These are phyloP conservation scores for Fusarium verrucosum DNA, from an alignment of 2,329 filamentous ascomycete species.

Conservation along the genomic window DNA sequence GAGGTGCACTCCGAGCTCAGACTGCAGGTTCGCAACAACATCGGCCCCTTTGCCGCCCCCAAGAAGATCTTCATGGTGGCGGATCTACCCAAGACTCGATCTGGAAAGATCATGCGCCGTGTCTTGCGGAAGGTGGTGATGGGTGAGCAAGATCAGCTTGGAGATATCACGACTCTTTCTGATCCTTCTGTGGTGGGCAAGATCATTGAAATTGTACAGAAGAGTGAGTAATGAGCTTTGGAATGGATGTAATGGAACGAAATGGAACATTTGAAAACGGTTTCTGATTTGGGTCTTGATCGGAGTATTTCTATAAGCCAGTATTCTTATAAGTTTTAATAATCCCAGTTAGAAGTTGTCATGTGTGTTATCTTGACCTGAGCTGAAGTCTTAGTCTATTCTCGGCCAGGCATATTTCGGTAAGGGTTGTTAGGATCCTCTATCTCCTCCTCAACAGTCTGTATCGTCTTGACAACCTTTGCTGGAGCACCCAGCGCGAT, in stretches of 20 bases:
- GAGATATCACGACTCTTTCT: constrained; percentile 87
- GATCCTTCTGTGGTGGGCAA: constrained; percentile 86
- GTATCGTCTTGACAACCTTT: constrained; percentile 58
- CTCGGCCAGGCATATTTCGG: constrained; percentile 43
- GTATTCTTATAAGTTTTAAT: neutral
- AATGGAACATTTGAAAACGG: neutral
- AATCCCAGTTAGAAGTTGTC: neutral
- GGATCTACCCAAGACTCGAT: constrained; percentile 92
- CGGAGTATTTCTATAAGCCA: neutral
- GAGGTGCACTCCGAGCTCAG: constrained; percentile 83
- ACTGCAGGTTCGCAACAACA: constrained; percentile 89
- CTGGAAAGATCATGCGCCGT: constrained; percentile 95
- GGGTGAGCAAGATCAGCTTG: constrained; percentile 91
- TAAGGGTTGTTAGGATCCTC: constrained; percentile 42
- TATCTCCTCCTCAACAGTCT: constrained; percentile 47
- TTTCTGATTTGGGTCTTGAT: neutral
- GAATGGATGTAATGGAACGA: neutral
- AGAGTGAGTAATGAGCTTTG: neutral
- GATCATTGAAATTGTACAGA: constrained; percentile 70
- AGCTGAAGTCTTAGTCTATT: neutral
- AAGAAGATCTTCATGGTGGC: constrained; percentile 88
- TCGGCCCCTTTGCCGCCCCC: constrained; percentile 91
- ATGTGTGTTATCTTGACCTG: no score
- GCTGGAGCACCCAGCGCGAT: constrained; percentile 61
- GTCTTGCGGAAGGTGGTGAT: constrained; percentile 93